Evolutionary conservation across 2,329 filamentous ascomycete genomes (phyloP).

Genomic region (Clonostachys chloroleuca): DNA sequence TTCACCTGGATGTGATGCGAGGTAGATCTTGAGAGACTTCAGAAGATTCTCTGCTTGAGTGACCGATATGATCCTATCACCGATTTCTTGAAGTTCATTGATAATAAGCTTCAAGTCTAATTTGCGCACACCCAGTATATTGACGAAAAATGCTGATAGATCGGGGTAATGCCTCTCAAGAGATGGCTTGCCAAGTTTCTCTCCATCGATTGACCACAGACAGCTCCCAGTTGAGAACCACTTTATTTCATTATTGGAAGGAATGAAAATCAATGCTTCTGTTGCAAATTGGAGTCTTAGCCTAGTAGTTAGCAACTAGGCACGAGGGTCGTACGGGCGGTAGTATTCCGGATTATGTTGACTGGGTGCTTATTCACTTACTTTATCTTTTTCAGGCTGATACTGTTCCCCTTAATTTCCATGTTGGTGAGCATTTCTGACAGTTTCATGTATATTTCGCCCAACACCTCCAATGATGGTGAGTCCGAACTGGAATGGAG

Average conservation of each 20-base stretch:
- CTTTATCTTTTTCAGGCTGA: too few species aligned
- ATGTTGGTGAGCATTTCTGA: too few species aligned
- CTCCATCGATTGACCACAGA: constrained; percentile 15
- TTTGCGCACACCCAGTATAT: constrained; percentile 10
- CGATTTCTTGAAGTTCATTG: constrained; percentile 10
- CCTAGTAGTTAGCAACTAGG: too few species aligned
- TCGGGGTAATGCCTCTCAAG: constrained; percentile 12
- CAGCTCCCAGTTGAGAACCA: constrained; percentile 14
- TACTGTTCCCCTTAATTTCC: too few species aligned
- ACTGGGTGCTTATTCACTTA: too few species aligned
- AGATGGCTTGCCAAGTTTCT: constrained; percentile 8
- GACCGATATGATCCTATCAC: background rate
- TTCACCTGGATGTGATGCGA: constrained; percentile 2
- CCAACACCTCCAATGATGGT: too few species aligned
- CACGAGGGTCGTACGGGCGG: too few species aligned
- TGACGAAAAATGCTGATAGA: constrained; percentile 12
- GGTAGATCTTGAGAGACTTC: constrained; percentile 15
- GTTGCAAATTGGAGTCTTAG: too few species aligned
- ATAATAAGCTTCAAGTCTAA: constrained; percentile 14
- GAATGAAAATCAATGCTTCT: background rate
- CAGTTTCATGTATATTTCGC: too few species aligned
- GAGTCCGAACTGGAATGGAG: background rate
- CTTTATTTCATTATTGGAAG: background rate
- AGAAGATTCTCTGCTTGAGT: constrained; percentile 15
- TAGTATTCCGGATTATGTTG: too few species aligned